phyloP scores from a whole-genome alignment of 2,329 filamentous ascomycete genomes.

The Fusarium drepaniforme region DNA sequence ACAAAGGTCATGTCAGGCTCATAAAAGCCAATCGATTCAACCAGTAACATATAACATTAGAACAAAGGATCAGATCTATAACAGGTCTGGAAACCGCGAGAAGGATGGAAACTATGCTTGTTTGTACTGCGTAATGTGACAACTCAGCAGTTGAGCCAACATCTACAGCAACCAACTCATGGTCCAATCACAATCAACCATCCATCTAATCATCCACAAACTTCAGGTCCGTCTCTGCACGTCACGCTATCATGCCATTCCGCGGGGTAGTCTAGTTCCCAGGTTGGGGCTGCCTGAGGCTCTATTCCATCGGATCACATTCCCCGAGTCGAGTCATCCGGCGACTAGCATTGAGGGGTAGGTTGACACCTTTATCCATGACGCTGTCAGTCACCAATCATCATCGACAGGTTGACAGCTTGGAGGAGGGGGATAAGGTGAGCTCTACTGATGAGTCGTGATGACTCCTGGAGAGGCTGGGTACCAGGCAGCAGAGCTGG shows the following conservation, averaged over 20 bases:
- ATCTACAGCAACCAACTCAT: neutral
- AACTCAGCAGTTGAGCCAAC: neutral
- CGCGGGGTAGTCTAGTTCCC: conserved; percentile 29
- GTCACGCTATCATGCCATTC: conserved; percentile 2
- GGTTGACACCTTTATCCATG: conserved; percentile 23
- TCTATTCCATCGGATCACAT: neutral
- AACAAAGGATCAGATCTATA: neutral
- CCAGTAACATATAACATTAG: neutral
- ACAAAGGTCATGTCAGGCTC: neutral
- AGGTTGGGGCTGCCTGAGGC: conserved; percentile 18
- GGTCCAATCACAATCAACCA: conserved; percentile 19
- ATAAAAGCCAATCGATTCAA: neutral
- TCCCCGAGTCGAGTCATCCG: conserved; percentile 30
- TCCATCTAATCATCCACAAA: neutral
- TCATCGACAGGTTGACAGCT: neutral
- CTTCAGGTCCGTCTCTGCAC: neutral
- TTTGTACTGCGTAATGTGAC: neutral
- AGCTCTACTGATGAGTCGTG: neutral
- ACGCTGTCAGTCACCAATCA: conserved; percentile 21
- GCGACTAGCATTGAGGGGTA: conserved; percentile 18
- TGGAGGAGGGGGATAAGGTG: neutral
- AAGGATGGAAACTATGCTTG: neutral
- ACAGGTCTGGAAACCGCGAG: neutral
- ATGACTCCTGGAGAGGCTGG: neutral
- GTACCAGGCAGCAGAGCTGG: neutral